Base-by-base conservation (phyloP, 2,329 filamentous ascomycete genomes). In the Pseudopithomyces chartarum region DNA sequence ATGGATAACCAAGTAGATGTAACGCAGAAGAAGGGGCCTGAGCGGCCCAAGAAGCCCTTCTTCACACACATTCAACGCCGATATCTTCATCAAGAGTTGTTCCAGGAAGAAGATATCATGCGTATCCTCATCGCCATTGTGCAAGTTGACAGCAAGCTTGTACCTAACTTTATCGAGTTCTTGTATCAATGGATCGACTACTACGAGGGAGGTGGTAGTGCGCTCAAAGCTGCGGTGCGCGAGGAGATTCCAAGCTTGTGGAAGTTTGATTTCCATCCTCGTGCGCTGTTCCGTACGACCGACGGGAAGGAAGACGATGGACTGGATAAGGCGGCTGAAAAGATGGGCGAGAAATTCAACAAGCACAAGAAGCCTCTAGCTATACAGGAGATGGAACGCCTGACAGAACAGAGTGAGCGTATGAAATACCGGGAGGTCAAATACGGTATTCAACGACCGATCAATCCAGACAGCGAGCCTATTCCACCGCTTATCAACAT, bases 131-230 rank as follows among this genome's bases (percentile, higher is more conserved):
- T 73, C 44, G 67, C 72, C 23, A 74, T 74, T 22, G 61, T 74
- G 6, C 70, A 73, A 38, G 63, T 62, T 8, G 53, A 62, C 8
- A 64, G 59, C 52, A 55, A 52, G 8, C 49, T 73, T 15, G 65
- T 75, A 1, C 73, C 73, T 1, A 75, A 74, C 52, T 71, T 67
- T 26, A 64, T 75, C 36, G 73, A 75, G 43, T 72, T 73, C 23
- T 54, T 75, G 7, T 75, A 75, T 43, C 61, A 64, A 5, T 70
- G 66, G 64, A 58, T 75, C 47, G 73, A 75, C 57, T 71, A 59
- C 43, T 67, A 68, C 39, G 63, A 69, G 32, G 69, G 70, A 20
- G 67, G 71, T 53, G 73, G 71, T 2, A 67, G 55, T 26, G 73
- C 71, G 17, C 51, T 74, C 45, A 65, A 69, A 45, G 68, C 69